Base-by-base conservation (phyloP, 139 green algal species). In the Haematococcus lacustris region DNA sequence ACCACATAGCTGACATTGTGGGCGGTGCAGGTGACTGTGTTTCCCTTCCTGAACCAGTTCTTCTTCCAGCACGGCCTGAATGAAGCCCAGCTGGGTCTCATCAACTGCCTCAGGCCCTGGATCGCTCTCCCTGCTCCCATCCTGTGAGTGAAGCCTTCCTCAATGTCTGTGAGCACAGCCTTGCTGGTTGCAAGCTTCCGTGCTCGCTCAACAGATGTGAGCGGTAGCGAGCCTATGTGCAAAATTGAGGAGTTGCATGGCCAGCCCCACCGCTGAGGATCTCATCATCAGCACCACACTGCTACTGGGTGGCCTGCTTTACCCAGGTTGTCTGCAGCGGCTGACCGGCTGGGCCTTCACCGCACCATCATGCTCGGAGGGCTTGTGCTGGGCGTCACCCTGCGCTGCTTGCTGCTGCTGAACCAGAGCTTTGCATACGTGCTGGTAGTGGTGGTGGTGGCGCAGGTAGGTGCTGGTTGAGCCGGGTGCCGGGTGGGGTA, bases 41-140 rank as follows among this genome's bases (percentile, higher is more conserved):
- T 51, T 3, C 67, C 67, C 13, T 72, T 72, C 47, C 33, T 72
- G 43, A 34, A 13, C 4, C 43, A 43, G n/a, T 72, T 43, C 43
- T 72, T 61, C 21, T 43, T 41, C 38, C 32, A 59, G 43, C 26
- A 71, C 40, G 40, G 26, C 28, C 41, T 62, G 6, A 71, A 32
- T 6, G 25, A 40, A 2, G 9, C 38, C 40, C n/a, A 71, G n/a
- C 66, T 62, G 40, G 66, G 66, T 6, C 23, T 61, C 64, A 61
- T 71, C n/a, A 35, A 4, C 26, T n/a, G 6, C 26, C 17, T 57
- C 3, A 35, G 5, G 40, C 40, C 66, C 61, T 71, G 66, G 40
- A 60, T 60, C 26, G 61, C 26, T 23, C 3, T 71, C 26, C 40
- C 41, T 6, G 37, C 63, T 38, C 34, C 35, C 4, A 57, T 57